These are phyloP conservation scores for Linderniella brevidens DNA, from an alignment of 257 asterid species.

Conservation along the genomic window DNA sequence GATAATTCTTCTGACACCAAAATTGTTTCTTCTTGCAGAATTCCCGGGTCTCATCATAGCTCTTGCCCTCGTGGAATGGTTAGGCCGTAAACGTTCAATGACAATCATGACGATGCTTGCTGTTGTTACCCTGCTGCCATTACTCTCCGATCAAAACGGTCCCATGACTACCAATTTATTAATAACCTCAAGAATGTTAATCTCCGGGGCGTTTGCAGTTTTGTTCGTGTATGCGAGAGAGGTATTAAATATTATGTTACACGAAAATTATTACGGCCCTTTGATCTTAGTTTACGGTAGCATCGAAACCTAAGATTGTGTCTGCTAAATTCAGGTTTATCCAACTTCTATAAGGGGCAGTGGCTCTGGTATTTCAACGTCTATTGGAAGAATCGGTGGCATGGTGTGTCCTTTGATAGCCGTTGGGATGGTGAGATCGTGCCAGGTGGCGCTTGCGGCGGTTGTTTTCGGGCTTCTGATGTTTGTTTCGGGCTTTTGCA, in stretches of 20 bases:
- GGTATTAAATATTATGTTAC: constrained; percentile 18
- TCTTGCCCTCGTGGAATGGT: constrained; percentile 1
- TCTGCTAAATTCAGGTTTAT: constrained; percentile 31
- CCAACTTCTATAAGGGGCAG: constrained; percentile 71
- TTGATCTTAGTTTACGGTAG: background rate
- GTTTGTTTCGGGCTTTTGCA: constrained; percentile 32
- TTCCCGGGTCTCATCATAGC: constrained; percentile 4
- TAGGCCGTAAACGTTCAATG: constrained; percentile 25
- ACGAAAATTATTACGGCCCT: background rate
- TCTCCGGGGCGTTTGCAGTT: constrained; percentile 27
- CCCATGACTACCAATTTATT: constrained; percentile 21
- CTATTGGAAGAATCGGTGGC: constrained; percentile 71
- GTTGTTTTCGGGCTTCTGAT: constrained; percentile 36
- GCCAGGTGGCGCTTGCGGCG: constrained; percentile 51
- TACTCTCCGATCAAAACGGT: constrained; percentile 26
- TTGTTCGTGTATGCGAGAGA: constrained; percentile 44
- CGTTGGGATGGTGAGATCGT: constrained; percentile 45
- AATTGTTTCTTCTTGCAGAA: constrained; percentile 14
- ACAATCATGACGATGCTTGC: constrained; percentile 22
- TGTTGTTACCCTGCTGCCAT: constrained; percentile 37
- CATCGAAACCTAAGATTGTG: background rate
- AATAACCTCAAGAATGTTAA: constrained; percentile 50
- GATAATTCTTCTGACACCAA: background rate
- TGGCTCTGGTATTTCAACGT: constrained; percentile 51
- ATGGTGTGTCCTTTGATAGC: constrained; percentile 76